These are phyloP conservation scores for Hericium coralloides DNA, from an alignment of 768 basidiomycete genomes.

Conservation along the genomic window DNA sequence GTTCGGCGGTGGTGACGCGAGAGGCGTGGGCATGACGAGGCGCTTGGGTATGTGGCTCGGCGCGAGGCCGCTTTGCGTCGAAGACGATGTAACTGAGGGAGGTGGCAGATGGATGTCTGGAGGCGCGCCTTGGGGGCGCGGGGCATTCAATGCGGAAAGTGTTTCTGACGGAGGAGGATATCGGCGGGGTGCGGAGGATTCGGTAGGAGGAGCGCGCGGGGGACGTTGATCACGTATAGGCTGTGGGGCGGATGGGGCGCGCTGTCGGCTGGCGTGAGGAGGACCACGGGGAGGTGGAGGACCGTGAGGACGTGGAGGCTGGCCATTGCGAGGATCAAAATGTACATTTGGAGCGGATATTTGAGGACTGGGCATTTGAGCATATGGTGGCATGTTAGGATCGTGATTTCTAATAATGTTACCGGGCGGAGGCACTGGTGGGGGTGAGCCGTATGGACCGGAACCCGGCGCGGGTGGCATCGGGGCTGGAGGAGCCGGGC, in stretches of 20 bases:
- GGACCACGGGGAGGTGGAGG: not conserved
- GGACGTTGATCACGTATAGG: not conserved
- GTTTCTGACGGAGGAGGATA: slow-evolving; percentile 10
- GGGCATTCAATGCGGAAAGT: slow-evolving; percentile 4
- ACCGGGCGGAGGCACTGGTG: not conserved
- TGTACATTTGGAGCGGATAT: too few relatives aligned
- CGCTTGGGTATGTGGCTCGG: slow-evolving; percentile 45
- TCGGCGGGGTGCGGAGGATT: slow-evolving; percentile 1
- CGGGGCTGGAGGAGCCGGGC: not conserved
- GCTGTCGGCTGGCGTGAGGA: not conserved
- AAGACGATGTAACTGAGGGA: slow-evolving; percentile 6
- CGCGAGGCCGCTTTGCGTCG: slow-evolving; percentile 6
- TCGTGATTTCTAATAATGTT: not conserved
- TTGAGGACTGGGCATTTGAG: not conserved
- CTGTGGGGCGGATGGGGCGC: not conserved
- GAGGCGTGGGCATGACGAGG: slow-evolving; percentile 67
- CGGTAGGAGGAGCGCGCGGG: not conserved
- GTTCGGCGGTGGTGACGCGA: slow-evolving; percentile 19
- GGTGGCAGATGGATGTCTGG: slow-evolving; percentile 1
- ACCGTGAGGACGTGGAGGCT: not conserved
- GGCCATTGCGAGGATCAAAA: too few relatives aligned
- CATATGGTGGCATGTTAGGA: not conserved
- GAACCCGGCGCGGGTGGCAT: not conserved
- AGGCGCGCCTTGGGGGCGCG: not conserved
- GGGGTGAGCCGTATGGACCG: not conserved